phyloP scores from a whole-genome alignment of 169 alveolate species.

The Plasmodium knowlesi region DNA sequence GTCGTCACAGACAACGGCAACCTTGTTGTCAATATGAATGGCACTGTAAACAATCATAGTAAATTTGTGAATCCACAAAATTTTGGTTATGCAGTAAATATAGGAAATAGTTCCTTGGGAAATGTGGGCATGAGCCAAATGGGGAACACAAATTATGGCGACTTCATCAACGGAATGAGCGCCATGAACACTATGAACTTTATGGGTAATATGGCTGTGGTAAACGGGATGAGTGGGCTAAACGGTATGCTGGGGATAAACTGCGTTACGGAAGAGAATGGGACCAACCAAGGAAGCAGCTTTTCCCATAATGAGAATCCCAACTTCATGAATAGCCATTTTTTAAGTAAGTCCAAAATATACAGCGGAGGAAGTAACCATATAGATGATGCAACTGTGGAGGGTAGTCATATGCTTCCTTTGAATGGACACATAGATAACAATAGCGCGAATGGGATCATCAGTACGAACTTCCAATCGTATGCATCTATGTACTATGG shows the following conservation, averaged over 20 bases:
- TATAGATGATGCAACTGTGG: background rate
- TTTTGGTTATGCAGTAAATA: background rate
- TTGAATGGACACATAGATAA: background rate
- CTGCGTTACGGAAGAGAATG: background rate
- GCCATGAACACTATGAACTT: background rate
- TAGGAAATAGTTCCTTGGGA: background rate
- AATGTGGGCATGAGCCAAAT: background rate
- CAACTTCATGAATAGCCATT: background rate
- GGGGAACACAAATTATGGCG: background rate
- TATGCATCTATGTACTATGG: background rate
- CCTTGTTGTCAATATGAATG: background rate
- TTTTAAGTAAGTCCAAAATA: background rate
- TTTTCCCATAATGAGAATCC: background rate
- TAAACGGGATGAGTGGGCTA: background rate
- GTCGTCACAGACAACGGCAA: background rate
- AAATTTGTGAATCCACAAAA: background rate
- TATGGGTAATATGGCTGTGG: background rate
- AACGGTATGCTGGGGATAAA: background rate
- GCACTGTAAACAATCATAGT: background rate
- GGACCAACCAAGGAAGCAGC: background rate
- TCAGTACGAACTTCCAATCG: background rate
- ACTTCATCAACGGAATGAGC: background rate
- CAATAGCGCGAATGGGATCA: background rate
- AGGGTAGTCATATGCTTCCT: background rate
- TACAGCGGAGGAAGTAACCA: background rate